Evolutionary conservation across 1,139 yeast genomes (phyloP).

Genomic region (Sugiyamaella grinbergsii): DNA sequence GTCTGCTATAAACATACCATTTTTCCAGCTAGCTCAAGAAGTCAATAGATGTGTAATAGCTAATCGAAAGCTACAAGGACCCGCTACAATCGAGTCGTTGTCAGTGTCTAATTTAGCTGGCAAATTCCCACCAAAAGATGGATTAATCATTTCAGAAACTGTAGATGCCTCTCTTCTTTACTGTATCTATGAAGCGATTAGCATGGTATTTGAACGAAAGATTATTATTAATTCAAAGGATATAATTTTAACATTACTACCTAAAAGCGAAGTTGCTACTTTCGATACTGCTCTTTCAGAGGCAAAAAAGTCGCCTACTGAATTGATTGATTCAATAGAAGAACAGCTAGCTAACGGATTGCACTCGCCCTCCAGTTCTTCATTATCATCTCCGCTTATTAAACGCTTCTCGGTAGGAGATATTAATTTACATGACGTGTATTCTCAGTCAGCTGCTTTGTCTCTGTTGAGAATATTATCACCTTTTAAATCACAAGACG

Average conservation of each 20-base stretch:
- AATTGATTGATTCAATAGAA: neutral
- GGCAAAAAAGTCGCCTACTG: conserved; percentile 2
- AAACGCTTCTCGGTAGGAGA: conserved; percentile 34
- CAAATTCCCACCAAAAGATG: conserved; percentile 25
- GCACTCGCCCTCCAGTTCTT: neutral
- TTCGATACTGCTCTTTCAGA: conserved; percentile 17
- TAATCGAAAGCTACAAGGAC: conserved; percentile 2
- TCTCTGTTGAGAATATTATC: conserved; percentile 27
- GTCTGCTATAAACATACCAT: conserved; percentile 30
- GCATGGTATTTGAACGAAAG: conserved; percentile 20
- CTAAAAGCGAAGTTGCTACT: conserved; percentile 11
- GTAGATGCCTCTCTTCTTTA: conserved; percentile 23
- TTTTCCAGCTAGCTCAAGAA: conserved; percentile 32
- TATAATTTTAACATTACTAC: conserved; percentile 18
- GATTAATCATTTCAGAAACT: conserved; percentile 19
- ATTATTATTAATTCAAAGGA: conserved; percentile 12
- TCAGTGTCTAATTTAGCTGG: conserved; percentile 20
- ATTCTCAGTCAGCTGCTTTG: conserved; percentile 31
- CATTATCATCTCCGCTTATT: conserved; percentile 20
- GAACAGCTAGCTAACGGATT: neutral
- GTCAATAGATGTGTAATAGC: conserved; percentile 19
- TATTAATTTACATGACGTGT: conserved; percentile 28
- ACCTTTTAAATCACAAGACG: conserved; percentile 17
- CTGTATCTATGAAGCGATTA: conserved; percentile 15
- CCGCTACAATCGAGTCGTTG: conserved; percentile 13